Percentiles rank a stretch among this genome's conserved stretches.
Evolutionary conservation across 768 basidiomycete genomes (phyloP).

Genomic region (Russula compacta): DNA sequence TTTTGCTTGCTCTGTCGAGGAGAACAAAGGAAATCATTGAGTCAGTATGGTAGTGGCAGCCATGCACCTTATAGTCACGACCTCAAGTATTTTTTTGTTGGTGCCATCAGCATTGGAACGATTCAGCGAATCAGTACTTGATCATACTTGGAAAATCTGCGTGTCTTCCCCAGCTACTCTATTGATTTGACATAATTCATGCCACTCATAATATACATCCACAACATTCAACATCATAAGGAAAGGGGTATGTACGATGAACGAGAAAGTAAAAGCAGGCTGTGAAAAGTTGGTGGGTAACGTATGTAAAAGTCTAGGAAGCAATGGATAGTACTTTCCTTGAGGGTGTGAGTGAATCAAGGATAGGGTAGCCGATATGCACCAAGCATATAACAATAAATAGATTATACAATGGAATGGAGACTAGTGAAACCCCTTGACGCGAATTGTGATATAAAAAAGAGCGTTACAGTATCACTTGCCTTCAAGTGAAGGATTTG

Average conservation of each 20-base stretch:
- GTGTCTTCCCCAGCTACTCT: neutral
- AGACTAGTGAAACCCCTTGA: neutral
- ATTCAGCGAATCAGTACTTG: neutral
- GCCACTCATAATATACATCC: constrained; percentile 13
- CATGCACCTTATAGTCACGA: neutral
- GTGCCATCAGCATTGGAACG: neutral
- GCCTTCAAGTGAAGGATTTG: neutral
- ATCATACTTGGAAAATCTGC: neutral
- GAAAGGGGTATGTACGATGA: constrained; percentile 7
- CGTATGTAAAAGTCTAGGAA: neutral
- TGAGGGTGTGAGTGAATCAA: neutral
- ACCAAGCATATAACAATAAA: constrained; percentile 8
- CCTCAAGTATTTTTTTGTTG: neutral
- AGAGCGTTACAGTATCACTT: constrained; percentile 5
- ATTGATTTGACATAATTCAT: constrained; percentile 1
- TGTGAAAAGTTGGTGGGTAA: neutral
- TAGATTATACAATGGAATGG: constrained; percentile 5
- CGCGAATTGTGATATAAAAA: neutral
- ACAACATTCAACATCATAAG: constrained; percentile 1
- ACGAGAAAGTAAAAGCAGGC: neutral
- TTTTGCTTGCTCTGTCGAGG: neutral
- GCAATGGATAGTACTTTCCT: neutral
- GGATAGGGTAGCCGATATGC: constrained; percentile 11
- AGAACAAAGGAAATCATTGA: neutral
- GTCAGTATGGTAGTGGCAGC: neutral